Base-by-base conservation (phyloP, 768 basidiomycete species). In the Pleurotus djamor region DNA sequence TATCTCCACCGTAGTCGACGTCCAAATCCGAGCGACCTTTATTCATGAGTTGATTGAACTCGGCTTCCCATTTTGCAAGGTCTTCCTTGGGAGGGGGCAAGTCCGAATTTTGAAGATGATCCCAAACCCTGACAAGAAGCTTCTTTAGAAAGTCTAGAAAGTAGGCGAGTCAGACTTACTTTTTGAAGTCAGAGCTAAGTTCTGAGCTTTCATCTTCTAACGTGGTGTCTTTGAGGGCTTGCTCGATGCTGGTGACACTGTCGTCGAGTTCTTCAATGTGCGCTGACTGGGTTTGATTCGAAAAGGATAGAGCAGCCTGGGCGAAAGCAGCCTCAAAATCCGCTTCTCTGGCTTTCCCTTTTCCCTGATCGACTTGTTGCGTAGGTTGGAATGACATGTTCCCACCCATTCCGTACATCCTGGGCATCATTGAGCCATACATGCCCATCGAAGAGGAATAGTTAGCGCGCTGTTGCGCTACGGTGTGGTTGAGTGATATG, bases 321-420 rank as follows among this genome's bases (percentile, higher is more conserved):
- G 85, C 87, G 72, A 94, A 93, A 8, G 91, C 92, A n/a, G 88
- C 88, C 64, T 94, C 92, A 59, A 93, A 92, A 70, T 92, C 92
- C 4, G 82, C 83, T 55, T 92, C 89, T 58, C 83, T 79, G 14
- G 78, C 92, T 69, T 96, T 98, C 12, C 86, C 90, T 65, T 87
- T 85, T 4, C 67, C 75, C 59, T 72, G 68, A 52, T 74, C 68
- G 10, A 64, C 50, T 14, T 56, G 37, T 55, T 61, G 37, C 36
- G n/a, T 34, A 54, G 58, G 44, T 55, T 56, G 37, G 45, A 45
- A 48, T 14, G 34, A 48, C 36, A 60, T 50, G 32, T 67, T 64
- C 33, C 69, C 63, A 33, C 68, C 68, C 62, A 69, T 66, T 9
- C 72, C 71, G 55, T 73, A 74, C 73, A 76, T 74, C 17, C 72